Conservation (phyloP, 2,329 filamentous ascomycete genomes). For the Ceratocystis lukuohia region DNA sequence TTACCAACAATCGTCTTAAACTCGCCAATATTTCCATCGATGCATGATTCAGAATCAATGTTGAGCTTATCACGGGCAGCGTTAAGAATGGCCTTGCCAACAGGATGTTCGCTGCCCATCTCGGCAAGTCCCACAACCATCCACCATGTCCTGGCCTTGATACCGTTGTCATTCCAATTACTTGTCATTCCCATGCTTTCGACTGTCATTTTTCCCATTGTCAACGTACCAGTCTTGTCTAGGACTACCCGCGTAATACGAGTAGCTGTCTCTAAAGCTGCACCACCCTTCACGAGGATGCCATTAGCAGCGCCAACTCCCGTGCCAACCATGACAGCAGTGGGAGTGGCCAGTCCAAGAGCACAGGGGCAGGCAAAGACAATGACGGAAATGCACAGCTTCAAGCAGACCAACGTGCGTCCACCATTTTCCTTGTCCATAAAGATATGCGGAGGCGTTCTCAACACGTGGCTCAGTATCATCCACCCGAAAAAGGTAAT, state of each 20-base stretch:
- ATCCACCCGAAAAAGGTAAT: conserved; percentile 87
- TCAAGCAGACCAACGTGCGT: conserved; percentile 89
- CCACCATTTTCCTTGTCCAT: conserved; percentile 67
- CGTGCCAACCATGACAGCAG: conserved; percentile 98
- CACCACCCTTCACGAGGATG: conserved; percentile 94
- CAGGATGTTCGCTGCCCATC: conserved; percentile 88
- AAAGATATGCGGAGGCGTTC: conserved; percentile 81
- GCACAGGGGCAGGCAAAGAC: conserved; percentile 97
- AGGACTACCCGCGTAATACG: conserved; percentile 82
- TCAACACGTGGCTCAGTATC: conserved; percentile 75
- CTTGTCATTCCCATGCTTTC: conserved; percentile 54
- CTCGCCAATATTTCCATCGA: conserved; percentile 74
- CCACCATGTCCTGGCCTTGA: conserved; percentile 76
- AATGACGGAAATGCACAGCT: conserved; percentile 96
- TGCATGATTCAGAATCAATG: conserved; percentile 54
- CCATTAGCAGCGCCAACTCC: conserved; percentile 89
- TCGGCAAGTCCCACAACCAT: conserved; percentile 89
- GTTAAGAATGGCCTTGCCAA: conserved; percentile 72
- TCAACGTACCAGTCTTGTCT: conserved; percentile 93
- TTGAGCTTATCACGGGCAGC: conserved; percentile 65
- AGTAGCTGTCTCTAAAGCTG: conserved; percentile 78
- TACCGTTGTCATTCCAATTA: conserved; percentile 55
- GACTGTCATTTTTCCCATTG: conserved; percentile 89
- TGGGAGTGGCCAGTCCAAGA: conserved; percentile 88
- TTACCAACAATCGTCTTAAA: conserved; percentile 75